Percentiles rank a stretch among this genome's conserved stretches.
Evolutionary conservation across 2,329 filamentous ascomycete genomes (phyloP).

Genomic region (Aspergillus costaricaensis): DNA sequence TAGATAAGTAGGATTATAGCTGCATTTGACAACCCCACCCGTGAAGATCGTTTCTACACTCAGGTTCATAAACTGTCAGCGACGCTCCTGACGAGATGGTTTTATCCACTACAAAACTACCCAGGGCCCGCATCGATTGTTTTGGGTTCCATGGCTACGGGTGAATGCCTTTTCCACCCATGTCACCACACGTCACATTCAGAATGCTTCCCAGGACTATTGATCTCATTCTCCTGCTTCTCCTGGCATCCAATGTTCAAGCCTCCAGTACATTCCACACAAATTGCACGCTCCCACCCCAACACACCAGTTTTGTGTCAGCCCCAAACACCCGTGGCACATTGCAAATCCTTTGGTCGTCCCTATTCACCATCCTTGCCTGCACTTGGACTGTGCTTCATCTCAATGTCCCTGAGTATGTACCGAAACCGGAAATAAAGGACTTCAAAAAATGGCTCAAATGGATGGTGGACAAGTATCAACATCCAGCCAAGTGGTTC

Average conservation of each 20-base stretch:
- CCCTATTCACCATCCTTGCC: background rate
- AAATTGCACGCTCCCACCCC: background rate
- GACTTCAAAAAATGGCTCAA: background rate
- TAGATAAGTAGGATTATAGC: background rate
- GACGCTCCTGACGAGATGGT: background rate
- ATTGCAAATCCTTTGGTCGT: background rate
- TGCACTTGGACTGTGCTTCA: constrained; percentile 1
- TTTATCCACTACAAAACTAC: background rate
- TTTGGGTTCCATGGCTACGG: background rate
- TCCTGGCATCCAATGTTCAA: constrained; percentile 10
- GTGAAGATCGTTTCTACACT: background rate
- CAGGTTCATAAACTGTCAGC: background rate
- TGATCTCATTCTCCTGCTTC: background rate
- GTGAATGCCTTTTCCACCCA: background rate
- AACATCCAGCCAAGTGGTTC: background rate
- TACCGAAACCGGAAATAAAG: background rate
- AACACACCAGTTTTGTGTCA: background rate
- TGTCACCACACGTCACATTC: background rate
- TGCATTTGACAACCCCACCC: background rate
- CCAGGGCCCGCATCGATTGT: background rate
- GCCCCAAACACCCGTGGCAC: background rate
- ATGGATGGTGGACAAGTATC: background rate
- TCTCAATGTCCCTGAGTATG: background rate
- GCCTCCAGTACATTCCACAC: background rate
- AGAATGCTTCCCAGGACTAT: background rate